These are phyloP conservation scores for Darksidea phi DNA, from an alignment of 495 filamentous ascomycete genomes.

Conservation along the genomic window DNA sequence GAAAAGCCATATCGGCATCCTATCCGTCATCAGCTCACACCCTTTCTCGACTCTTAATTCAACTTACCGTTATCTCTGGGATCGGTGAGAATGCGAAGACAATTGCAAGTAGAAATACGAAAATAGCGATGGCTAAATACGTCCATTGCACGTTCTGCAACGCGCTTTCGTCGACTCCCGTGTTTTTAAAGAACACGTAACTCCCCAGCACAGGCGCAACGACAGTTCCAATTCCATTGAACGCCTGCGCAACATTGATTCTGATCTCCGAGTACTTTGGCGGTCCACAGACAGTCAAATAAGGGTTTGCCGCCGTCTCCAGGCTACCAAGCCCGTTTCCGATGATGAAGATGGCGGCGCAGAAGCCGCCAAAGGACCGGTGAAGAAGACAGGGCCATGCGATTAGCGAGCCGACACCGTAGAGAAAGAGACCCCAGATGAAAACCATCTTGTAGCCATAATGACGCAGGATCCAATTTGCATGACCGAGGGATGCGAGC, in stretches of 20 bases:
- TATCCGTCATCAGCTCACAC: slow-evolving; percentile 31
- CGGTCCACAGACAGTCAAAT: slow-evolving; percentile 55
- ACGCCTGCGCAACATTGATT: slow-evolving; percentile 65
- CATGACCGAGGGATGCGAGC: slow-evolving; percentile 60
- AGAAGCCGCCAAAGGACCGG: slow-evolving; percentile 60
- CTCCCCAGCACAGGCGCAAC: slow-evolving; percentile 65
- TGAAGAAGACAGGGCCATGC: slow-evolving; percentile 57
- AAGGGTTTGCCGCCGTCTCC: slow-evolving; percentile 60
- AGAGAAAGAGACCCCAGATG: slow-evolving; percentile 41
- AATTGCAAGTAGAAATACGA: slow-evolving; percentile 33
- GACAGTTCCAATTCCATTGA: slow-evolving; percentile 67
- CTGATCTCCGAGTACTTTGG: slow-evolving; percentile 56
- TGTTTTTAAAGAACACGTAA: slow-evolving; percentile 63
- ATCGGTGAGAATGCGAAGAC: slow-evolving; percentile 41
- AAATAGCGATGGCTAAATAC: slow-evolving; percentile 64
- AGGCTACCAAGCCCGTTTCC: slow-evolving; percentile 55
- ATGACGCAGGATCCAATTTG: slow-evolving; percentile 49
- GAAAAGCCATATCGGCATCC: slow-evolving; percentile 55
- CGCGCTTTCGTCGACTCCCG: slow-evolving; percentile 50
- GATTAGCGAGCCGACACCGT: slow-evolving; percentile 49
- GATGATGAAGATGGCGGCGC: slow-evolving; percentile 59
- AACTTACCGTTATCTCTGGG: slow-evolving; percentile 51
- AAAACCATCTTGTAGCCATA: slow-evolving; percentile 43
- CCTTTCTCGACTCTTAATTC: slow-evolving; percentile 9
- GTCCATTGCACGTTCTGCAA: slow-evolving; percentile 70